Evolutionary conservation across 2,329 filamentous ascomycete species (phyloP).

Genomic region (Onygenales sp.): DNA sequence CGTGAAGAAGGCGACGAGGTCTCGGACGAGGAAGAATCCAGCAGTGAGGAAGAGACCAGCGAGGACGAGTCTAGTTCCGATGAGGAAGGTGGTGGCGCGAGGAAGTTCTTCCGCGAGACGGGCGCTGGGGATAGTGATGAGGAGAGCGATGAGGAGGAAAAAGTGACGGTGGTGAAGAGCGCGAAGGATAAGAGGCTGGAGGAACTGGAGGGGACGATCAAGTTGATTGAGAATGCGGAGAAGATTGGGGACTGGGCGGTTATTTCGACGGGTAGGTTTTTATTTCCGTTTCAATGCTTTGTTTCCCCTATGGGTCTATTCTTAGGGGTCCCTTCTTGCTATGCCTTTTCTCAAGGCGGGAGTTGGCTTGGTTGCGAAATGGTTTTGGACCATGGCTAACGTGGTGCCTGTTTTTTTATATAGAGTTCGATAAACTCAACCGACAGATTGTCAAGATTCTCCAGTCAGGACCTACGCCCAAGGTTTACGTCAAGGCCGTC

Average conservation of each 20-base stretch:
- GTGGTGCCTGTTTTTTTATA: slow-evolving; percentile 5
- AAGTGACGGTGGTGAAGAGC: slow-evolving; percentile 81
- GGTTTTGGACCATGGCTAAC: slow-evolving; percentile 8
- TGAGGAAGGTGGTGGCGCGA: slow-evolving; percentile 56
- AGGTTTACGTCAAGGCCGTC: slow-evolving; percentile 84
- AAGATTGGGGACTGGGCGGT: slow-evolving; percentile 98
- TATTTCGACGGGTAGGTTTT: slow-evolving; percentile 68
- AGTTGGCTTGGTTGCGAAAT: not conserved
- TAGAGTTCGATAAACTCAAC: slow-evolving; percentile 93
- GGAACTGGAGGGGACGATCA: slow-evolving; percentile 82
- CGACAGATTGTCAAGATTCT: slow-evolving; percentile 72
- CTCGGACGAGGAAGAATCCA: slow-evolving; percentile 41
- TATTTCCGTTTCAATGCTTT: not conserved
- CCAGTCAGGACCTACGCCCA: slow-evolving; percentile 69
- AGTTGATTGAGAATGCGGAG: slow-evolving; percentile 87
- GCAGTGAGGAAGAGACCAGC: slow-evolving; percentile 47
- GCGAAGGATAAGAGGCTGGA: slow-evolving; percentile 96
- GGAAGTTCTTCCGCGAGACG: slow-evolving; percentile 63
- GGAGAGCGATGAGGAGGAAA: slow-evolving; percentile 76
- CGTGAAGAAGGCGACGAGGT: slow-evolving; percentile 51
- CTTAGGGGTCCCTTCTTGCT: not conserved
- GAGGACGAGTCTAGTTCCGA: slow-evolving; percentile 44
- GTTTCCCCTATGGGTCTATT: not conserved
- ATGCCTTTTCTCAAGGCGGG: not conserved
- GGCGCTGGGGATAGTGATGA: slow-evolving; percentile 58